These are phyloP conservation scores for Starmerella geochares DNA, from an alignment of 805 yeast genomes.

Conservation along the genomic window DNA sequence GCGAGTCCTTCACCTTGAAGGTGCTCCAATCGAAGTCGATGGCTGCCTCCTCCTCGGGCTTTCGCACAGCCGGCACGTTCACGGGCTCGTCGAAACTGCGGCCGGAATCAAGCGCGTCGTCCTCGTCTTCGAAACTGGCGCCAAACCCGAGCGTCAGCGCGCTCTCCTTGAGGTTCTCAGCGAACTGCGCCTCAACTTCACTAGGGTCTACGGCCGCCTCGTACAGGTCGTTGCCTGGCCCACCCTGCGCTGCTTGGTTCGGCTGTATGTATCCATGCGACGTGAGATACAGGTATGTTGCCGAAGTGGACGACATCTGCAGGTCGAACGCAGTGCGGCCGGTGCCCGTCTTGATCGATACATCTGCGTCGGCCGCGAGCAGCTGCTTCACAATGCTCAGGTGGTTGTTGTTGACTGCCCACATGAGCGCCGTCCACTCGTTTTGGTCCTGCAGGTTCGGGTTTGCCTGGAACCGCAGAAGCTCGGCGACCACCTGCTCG, in stretches of 20 bases:
- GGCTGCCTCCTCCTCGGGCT: slow-evolving; percentile 1
- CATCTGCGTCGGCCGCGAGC: slow-evolving; percentile 41
- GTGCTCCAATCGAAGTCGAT: slow-evolving; percentile 35
- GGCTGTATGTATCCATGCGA: slow-evolving; percentile 11
- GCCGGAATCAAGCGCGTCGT: background rate
- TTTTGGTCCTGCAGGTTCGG: slow-evolving; percentile 33
- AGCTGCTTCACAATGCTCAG: slow-evolving; percentile 74
- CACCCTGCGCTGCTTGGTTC: background rate
- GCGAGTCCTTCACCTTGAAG: slow-evolving; percentile 35
- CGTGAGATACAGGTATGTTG: slow-evolving; percentile 14
- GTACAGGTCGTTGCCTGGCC: slow-evolving; percentile 18
- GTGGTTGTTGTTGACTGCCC: slow-evolving; percentile 90
- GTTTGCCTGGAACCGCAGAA: slow-evolving; percentile 33
- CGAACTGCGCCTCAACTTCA: slow-evolving; percentile 23
- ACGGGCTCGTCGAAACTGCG: background rate
- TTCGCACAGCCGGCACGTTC: slow-evolving; percentile 7
- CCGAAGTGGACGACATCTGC: slow-evolving; percentile 15
- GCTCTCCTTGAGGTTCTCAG: slow-evolving; percentile 19
- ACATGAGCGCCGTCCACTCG: slow-evolving; percentile 63
- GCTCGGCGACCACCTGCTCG: slow-evolving; percentile 30
- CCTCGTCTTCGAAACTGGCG: slow-evolving; percentile 6
- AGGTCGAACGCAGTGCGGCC: slow-evolving; percentile 20
- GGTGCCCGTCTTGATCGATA: slow-evolving; percentile 35
- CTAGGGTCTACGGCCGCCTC: slow-evolving; percentile 22
- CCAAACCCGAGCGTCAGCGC: slow-evolving; percentile 23